A percentile compares a stretch with the other conserved stretches of the same genome.
These are phyloP conservation scores for Apiospora aurea DNA, from an alignment of 2,329 filamentous ascomycete species.

Conservation along the genomic window DNA sequence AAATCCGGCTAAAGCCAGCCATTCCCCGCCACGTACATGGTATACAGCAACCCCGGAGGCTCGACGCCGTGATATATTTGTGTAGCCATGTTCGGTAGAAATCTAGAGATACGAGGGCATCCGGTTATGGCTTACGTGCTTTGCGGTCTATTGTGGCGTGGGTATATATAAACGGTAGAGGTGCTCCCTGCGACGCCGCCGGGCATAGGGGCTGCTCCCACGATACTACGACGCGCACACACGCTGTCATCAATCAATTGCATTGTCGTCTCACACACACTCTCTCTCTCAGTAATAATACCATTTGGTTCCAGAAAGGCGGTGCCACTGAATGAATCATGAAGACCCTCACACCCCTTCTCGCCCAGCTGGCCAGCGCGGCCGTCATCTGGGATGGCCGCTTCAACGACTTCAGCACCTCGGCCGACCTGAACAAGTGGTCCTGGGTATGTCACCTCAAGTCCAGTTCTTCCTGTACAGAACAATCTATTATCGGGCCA, in stretches of 20 bases:
- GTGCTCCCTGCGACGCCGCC: background rate
- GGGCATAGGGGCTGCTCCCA: background rate
- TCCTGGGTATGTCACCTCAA: constrained; percentile 50
- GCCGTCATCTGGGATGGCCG: constrained; percentile 65
- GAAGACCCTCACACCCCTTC: background rate
- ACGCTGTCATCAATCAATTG: no score
- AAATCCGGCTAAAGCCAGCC: constrained; percentile 3
- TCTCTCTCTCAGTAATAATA: background rate
- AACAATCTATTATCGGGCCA: no score
- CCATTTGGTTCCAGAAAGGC: background rate
- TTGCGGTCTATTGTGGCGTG: background rate
- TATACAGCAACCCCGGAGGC: constrained; percentile 12
- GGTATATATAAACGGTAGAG: no score
- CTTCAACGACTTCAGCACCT: constrained; percentile 60
- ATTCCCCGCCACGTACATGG: background rate
- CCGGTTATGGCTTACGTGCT: background rate
- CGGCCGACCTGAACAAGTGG: constrained; percentile 60
- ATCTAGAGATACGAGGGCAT: background rate
- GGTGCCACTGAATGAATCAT: background rate
- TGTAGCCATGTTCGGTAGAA: background rate
- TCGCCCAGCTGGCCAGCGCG: constrained; percentile 10
- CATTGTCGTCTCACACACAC: no score
- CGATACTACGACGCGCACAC: background rate
- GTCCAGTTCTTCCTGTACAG: background rate
- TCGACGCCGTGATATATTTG: background rate